These are phyloP conservation scores for Gentiana straminea DNA, from an alignment of 257 asterid species.

Conservation along the genomic window DNA sequence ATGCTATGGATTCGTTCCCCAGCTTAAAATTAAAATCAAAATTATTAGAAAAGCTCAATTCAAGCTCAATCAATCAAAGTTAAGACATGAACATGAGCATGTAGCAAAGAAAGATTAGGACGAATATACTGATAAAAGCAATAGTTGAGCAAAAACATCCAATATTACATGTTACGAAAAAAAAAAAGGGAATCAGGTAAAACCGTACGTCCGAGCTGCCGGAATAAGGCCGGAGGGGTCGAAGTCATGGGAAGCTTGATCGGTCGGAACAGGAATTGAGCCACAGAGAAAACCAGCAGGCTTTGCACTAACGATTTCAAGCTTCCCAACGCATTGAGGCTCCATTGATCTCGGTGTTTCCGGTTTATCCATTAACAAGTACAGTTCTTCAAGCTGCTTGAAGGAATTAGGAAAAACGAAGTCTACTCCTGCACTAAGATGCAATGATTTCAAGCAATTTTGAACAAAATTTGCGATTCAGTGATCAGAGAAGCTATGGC, in stretches of 20 bases:
- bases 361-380: slow-evolving; percentile 8
- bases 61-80: neutral
- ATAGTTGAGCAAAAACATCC: too few relatives aligned
- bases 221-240: slow-evolving; percentile 64
- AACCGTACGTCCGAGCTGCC: slow-evolving; percentile 44
- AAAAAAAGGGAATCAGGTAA: too few relatives aligned
- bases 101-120: neutral
- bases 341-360: slow-evolving; percentile 22
- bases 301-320: slow-evolving; percentile 69
- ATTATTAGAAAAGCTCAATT: too few relatives aligned
- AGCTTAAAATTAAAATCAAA: too few relatives aligned
- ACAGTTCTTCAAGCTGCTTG: too few relatives aligned
- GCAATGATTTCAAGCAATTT: too few relatives aligned
- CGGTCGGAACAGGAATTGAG: slow-evolving; percentile 78
- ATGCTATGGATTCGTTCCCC: neutral
- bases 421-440: too few relatives aligned
- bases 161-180: too few relatives aligned
- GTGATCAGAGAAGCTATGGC: too few relatives aligned
- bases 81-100: neutral
- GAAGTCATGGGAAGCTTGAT: slow-evolving; percentile 54
- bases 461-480: too few relatives aligned
- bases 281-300: slow-evolving; percentile 90
- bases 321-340: slow-evolving; percentile 78
- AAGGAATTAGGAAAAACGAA: too few relatives aligned
- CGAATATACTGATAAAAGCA: too few relatives aligned